phyloP scores from a whole-genome alignment of 805 yeast species.

The Schwanniomyces yamadae region DNA sequence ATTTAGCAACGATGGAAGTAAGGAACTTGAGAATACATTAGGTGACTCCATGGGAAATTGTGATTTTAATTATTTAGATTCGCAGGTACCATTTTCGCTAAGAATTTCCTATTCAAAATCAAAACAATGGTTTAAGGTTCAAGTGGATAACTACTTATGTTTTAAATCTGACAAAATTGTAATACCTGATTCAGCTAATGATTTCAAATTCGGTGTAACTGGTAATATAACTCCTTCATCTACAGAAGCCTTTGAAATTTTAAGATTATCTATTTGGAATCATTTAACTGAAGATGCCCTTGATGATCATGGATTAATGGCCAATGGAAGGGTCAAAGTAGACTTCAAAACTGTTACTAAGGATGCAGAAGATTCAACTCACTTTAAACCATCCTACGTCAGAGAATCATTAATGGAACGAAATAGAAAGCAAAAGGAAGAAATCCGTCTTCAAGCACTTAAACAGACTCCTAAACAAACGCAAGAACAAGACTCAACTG shows the following conservation, averaged over 20 bases:
- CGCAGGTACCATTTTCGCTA: conserved; percentile 69
- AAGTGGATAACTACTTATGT: conserved; percentile 69
- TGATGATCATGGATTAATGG: conserved; percentile 53
- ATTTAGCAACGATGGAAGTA: conserved; percentile 58
- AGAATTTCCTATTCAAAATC: conserved; percentile 57
- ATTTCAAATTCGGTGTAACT: conserved; percentile 53
- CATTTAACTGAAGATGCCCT: conserved; percentile 53
- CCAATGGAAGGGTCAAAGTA: conserved; percentile 44
- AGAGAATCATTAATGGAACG: conserved; percentile 41
- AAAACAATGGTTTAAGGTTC: conserved; percentile 54
- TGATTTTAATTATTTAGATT: conserved; percentile 58
- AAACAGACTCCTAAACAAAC: conserved; percentile 5
- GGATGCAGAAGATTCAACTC: conserved; percentile 7
- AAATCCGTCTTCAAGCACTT: no score
- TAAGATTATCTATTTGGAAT: conserved; percentile 56
- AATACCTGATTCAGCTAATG: conserved; percentile 36
- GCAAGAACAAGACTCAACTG: not conserved
- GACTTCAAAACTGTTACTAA: conserved; percentile 32
- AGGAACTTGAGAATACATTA: conserved; percentile 27
- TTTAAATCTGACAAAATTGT: conserved; percentile 59
- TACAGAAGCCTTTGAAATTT: conserved; percentile 61
- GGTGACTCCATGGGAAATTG: conserved; percentile 52
- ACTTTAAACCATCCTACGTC: conserved; percentile 17
- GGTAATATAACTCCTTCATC: conserved; percentile 37
- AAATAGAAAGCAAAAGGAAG: conserved; percentile 23